Evolutionary conservation across 345 rosid genomes (phyloP), one percentile per base, ranked within the genome.

Genomic region (Microcos paniculata): DNA sequence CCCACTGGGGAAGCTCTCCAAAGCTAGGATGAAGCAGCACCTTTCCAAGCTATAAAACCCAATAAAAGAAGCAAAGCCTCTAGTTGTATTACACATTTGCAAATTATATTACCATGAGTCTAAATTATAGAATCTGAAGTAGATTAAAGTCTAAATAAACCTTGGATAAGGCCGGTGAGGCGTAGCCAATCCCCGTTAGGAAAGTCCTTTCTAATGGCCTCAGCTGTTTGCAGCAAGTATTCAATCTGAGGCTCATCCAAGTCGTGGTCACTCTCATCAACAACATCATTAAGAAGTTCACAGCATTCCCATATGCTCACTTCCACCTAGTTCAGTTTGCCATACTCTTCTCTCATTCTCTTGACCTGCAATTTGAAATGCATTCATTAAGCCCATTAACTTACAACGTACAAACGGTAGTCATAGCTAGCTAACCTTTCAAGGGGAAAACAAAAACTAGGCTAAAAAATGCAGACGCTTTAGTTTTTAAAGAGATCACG

Each of bases 271-370:
- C 92, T 86, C 76, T 88, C 92, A 52, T 88, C 92, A 13, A 88
- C 89, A 9, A 85, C 92, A 33, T 84, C 79, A 66, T 87, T 89
- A 10, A 87, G 85, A 40, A 89, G 82, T 61, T 84, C 89, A 74
- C 92, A 89, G 58, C 92, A 87, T 59, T 85, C 89, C 92, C 92
- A 89, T 69, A 87, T 87, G 84, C 89, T 85, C 90, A 89, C 87
- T 72, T 85, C 85, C 70, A 78, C 40, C 9, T 80, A 77, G 74
- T 85, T 78, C 8, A 85, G 77, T 53, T 76, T 80, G 14, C 80
- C 81, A 42, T 82, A 85, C 70, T 80, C 84, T 5, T 72, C 73
- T 19, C 88, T 82, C 88, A 80, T 82, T 62, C 69, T 78, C 73
- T 64, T 82, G 74, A 76, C 80, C 74, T 71, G 40, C 26, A 57